Conservation (phyloP, 345 rosid species). For the Rubroshorea leprosula region DNA sequence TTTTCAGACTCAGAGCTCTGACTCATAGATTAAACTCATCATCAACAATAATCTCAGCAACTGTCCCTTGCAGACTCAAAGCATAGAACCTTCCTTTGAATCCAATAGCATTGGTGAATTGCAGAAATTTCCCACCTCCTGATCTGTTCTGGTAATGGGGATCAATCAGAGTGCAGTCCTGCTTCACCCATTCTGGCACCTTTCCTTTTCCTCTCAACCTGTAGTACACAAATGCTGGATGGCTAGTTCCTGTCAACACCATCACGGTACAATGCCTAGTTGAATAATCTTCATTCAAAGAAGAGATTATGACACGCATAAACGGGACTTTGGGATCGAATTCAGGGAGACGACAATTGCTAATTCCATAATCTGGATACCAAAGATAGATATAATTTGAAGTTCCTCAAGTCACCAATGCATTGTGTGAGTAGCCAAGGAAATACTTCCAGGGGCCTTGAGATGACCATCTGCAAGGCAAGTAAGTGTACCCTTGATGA, state of each 20-base stretch:
- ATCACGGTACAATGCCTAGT: not conserved
- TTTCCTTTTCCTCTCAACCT: not conserved
- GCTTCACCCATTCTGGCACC: slow-evolving; percentile 17
- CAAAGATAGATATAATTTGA: not conserved
- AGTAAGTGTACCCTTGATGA: not conserved
- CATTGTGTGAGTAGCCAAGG: slow-evolving; percentile 12
- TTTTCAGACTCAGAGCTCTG: slow-evolving; percentile 13
- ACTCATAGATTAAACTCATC: slow-evolving; percentile 7
- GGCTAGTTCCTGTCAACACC: slow-evolving; percentile 21
- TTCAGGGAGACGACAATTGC: not conserved
- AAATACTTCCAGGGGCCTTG: not conserved
- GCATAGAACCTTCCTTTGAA: slow-evolving; percentile 25
- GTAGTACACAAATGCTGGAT: slow-evolving; percentile 20
- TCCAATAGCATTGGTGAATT: slow-evolving; percentile 29
- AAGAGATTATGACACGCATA: slow-evolving; percentile 9
- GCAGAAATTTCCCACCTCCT: not conserved
- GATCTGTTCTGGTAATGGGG: slow-evolving; percentile 14
- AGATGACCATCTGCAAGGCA: not conserved
- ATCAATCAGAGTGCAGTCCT: slow-evolving; percentile 17
- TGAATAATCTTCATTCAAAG: rapidly evolving
- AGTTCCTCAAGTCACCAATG: slow-evolving; percentile 3
- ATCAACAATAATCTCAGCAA: slow-evolving; percentile 17
- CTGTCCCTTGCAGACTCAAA: slow-evolving; percentile 27
- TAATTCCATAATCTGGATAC: not conserved
- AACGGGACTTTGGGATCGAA: slow-evolving; percentile 19